phyloP scores from a whole-genome alignment of 2,329 filamentous ascomycete genomes.

The Bipolaris zeicola region DNA sequence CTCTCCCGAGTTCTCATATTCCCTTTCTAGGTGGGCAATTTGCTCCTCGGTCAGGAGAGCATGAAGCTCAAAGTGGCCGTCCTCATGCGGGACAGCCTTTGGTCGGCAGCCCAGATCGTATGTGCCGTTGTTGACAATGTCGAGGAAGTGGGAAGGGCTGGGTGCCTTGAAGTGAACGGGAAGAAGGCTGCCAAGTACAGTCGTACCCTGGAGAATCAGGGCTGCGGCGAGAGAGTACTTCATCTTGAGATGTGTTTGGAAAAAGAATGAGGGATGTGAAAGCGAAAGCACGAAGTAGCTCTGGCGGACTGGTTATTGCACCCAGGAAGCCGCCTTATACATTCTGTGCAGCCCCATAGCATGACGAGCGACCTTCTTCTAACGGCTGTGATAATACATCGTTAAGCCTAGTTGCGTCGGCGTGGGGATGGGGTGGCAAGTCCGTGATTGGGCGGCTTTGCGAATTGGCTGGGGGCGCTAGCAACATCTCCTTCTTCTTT shows the following conservation, averaged over 20 bases:
- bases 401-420: conserved; percentile 4
- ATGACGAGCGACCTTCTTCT: conserved; percentile 14
- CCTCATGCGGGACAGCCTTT: conserved; percentile 36
- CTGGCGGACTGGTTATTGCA: not conserved
- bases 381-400: conserved; percentile 14
- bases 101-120: conserved; percentile 45
- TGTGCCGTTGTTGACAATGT: conserved; percentile 44
- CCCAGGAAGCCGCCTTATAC: conserved; percentile 13
- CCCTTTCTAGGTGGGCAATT: conserved; percentile 37
- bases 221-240: conserved; percentile 41
- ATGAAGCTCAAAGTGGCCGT: conserved; percentile 41
- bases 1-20: conserved; percentile 29
- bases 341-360: not conserved
- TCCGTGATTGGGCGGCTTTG: conserved; percentile 14
- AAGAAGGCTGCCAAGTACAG: conserved; percentile 37
- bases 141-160: conserved; percentile 35
- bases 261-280: conserved; percentile 3
- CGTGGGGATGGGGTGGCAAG: not conserved
- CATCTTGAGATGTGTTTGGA: conserved; percentile 23
- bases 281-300: conserved; percentile 3
- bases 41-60: conserved; percentile 44
- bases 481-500: conserved; percentile 23
- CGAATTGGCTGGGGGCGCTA: conserved; percentile 21
- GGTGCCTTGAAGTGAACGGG: conserved; percentile 43
- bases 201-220: conserved; percentile 35